These are phyloP conservation scores for Phlegmacium glaucopus DNA, from an alignment of 768 basidiomycete genomes.

Conservation along the genomic window DNA sequence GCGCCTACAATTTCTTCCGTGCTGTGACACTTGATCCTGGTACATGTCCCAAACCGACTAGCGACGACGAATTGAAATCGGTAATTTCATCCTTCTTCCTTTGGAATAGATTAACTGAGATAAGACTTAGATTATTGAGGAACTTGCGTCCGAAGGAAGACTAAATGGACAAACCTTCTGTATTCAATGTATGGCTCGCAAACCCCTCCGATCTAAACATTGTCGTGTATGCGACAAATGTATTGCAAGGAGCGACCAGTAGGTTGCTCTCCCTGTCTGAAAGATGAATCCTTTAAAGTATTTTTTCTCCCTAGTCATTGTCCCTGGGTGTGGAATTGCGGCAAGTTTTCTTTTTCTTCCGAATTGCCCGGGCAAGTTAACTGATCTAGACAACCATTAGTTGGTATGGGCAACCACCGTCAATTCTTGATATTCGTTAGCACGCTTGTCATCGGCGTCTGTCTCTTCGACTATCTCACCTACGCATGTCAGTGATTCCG, in stretches of 20 bases:
- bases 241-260: slow-evolving; percentile 92
- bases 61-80: slow-evolving; percentile 83
- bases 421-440: too few species aligned
- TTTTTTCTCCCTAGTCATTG: slow-evolving; percentile 64
- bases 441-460: slow-evolving; percentile 41
- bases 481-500: slow-evolving; percentile 29
- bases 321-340: slow-evolving; percentile 99
- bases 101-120: not conserved
- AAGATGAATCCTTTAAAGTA: slow-evolving; percentile 2
- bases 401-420: slow-evolving; percentile 91
- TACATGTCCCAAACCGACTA: slow-evolving; percentile 73
- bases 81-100: slow-evolving; percentile 40
- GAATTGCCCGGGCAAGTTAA: not conserved
- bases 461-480: slow-evolving; percentile 68
- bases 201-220: slow-evolving; percentile 93
- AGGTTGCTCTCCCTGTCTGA: slow-evolving; percentile 26
- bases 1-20: slow-evolving; percentile 89
- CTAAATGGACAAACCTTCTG: slow-evolving; percentile 97
- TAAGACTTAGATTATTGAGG: slow-evolving; percentile 75
- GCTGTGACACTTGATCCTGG: slow-evolving; percentile 89
- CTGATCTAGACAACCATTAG: slow-evolving; percentile 33
- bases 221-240: slow-evolving; percentile 92
- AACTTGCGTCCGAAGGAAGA: slow-evolving; percentile 80
- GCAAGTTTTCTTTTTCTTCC: slow-evolving; percentile 50
- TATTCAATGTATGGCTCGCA: slow-evolving; percentile 91